Conservation (phyloP, 257 asterid genomes). For the Nicotiana attenuata region DNA sequence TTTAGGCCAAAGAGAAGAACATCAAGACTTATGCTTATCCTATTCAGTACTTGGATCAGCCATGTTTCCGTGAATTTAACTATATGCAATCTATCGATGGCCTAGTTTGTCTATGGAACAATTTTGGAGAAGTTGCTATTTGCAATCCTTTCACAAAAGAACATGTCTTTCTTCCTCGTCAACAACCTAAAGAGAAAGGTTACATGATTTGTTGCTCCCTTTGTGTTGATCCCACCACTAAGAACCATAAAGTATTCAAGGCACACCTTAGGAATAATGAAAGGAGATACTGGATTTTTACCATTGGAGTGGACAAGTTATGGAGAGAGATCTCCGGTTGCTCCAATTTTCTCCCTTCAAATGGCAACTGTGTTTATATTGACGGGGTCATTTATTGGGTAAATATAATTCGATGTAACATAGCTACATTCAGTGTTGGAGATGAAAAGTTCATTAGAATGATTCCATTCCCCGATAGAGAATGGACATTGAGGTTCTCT, state of each 20-base stretch:
- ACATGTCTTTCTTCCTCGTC: neutral
- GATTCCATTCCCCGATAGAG: neutral
- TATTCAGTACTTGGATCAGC: neutral
- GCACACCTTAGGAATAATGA: neutral
- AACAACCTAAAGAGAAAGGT: neutral
- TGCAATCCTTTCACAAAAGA: neutral
- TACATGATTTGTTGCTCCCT: neutral
- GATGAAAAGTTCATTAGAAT: neutral
- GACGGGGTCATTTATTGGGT: neutral
- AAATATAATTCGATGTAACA: neutral
- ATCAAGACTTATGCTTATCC: neutral
- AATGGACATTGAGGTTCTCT: neutral
- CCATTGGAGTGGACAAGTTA: neutral
- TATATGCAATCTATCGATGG: neutral
- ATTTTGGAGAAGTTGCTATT: neutral
- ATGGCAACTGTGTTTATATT: neutral
- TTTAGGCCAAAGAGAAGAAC: neutral
- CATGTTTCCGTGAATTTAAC: neutral
- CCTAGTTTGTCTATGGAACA: neutral
- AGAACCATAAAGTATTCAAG: neutral
- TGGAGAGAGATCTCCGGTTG: neutral
- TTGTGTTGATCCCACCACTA: neutral
- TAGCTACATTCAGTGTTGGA: neutral
- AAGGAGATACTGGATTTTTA: neutral
- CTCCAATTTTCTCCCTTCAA: neutral